A percentile compares a stretch with the other conserved stretches of the same genome.
phyloP scores from a whole-genome alignment of 1,284 basidiomycete genomes.

The Puccinia polysora region DNA sequence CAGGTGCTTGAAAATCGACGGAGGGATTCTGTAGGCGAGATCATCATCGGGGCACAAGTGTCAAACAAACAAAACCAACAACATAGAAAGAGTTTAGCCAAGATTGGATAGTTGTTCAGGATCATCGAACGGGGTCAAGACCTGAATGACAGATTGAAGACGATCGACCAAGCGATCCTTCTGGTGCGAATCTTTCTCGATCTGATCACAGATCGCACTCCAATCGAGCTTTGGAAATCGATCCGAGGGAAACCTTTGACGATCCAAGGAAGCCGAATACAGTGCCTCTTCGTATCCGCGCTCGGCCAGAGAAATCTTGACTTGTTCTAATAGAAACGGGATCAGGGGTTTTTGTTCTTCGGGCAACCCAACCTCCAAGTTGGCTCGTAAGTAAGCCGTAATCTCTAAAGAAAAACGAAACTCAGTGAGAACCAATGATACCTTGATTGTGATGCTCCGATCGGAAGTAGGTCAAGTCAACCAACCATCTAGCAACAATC shows the following conservation, averaged over 20 bases:
- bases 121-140: not conserved
- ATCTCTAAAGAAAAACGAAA: slow-evolving; percentile 10
- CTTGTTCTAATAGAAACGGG: slow-evolving; percentile 18
- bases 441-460: not conserved
- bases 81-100: not conserved
- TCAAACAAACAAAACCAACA: not conserved
- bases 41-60: not conserved
- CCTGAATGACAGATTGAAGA: slow-evolving; percentile 2
- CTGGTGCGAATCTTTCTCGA: slow-evolving; percentile 20
- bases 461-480: not conserved
- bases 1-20: not conserved
- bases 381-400: not conserved
- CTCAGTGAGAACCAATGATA: not conserved
- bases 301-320: not conserved
- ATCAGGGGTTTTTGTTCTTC: slow-evolving; percentile 14
- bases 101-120: not conserved
- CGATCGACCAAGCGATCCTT: slow-evolving; percentile 2
- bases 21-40: not conserved
- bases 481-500: not conserved
- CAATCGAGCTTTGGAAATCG: slow-evolving; percentile 9
- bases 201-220: slow-evolving; percentile 7
- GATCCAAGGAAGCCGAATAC: slow-evolving; percentile 17
- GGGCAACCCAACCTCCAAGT: not conserved
- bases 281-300: not conserved
- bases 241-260: not conserved